Conservation (phyloP, 2,329 filamentous ascomycete genomes). For the Aspergillus fijiensis region DNA sequence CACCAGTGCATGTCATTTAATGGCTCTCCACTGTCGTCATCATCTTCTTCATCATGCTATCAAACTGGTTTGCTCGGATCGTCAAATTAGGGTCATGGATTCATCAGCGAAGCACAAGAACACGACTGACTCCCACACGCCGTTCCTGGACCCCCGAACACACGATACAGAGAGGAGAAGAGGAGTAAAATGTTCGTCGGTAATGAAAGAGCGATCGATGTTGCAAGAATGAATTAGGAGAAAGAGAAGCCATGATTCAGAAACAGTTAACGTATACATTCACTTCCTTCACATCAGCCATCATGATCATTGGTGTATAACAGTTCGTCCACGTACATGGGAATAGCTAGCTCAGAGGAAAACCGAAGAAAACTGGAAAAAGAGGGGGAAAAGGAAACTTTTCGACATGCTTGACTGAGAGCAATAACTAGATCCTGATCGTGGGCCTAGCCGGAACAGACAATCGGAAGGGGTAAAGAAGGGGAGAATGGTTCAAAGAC, state of each 20-base stretch:
- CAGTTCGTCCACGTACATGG: constrained; percentile 34
- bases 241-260: constrained; percentile 11
- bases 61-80: constrained; percentile 18
- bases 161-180: constrained; percentile 22
- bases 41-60: too few relatives aligned
- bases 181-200: constrained; percentile 14
- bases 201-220: constrained; percentile 11
- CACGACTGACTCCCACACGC: constrained; percentile 27
- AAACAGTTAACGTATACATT: constrained; percentile 15
- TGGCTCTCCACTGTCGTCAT: constrained; percentile 14
- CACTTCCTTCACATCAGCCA: constrained; percentile 35
- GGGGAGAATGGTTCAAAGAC: constrained; percentile 10
- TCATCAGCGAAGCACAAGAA: constrained; percentile 25
- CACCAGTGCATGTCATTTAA: constrained; percentile 7
- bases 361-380: constrained; percentile 19
- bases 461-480: constrained; percentile 14
- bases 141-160: constrained; percentile 19
- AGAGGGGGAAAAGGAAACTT: constrained; percentile 32
- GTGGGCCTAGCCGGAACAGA: constrained; percentile 30
- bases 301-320: constrained; percentile 37
- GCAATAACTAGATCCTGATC: constrained; percentile 34
- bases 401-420: constrained; percentile 38
- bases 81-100: constrained; percentile 26
- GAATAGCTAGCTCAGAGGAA: constrained; percentile 32
- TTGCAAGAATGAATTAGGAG: constrained; percentile 11